Evolutionary conservation across 225 moss, liverwort and hornwort genomes (phyloP).

Genomic region (Polytrichum formosum): DNA sequence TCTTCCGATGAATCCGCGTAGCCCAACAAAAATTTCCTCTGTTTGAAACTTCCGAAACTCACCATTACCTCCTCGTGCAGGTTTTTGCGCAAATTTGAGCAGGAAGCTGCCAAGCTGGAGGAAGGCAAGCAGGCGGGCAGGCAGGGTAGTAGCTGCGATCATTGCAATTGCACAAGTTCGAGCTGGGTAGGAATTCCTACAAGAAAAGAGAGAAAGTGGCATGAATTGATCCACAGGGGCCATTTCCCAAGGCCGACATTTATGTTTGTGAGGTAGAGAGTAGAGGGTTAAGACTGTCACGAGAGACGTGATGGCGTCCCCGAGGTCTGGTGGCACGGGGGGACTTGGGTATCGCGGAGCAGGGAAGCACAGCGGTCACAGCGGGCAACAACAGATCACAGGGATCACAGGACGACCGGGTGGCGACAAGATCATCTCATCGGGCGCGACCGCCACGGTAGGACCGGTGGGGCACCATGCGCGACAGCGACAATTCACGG

Average conservation of each 20-base stretch:
- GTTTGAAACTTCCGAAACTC: no score
- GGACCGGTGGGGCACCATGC: slow-evolving; percentile 16
- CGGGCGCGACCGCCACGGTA: slow-evolving; percentile 28
- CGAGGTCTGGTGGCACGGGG: slow-evolving; percentile 44
- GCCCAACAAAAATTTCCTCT: no score
- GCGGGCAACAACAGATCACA: slow-evolving; percentile 26
- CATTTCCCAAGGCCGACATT: slow-evolving; percentile 14
- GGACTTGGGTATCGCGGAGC: slow-evolving; percentile 55
- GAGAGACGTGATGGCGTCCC: slow-evolving; percentile 45
- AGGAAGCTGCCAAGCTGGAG: no score
- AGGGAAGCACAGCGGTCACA: slow-evolving; percentile 32
- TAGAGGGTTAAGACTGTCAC: slow-evolving; percentile 7
- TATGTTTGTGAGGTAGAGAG: slow-evolving; percentile 11
- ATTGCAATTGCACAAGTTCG: no score
- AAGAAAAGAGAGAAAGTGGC: no score
- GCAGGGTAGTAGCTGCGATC: no score
- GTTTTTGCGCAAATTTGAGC: no score
- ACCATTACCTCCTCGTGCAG: no score
- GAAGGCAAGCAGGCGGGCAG: no score
- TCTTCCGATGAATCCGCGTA: no score
- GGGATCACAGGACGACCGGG: slow-evolving; percentile 31
- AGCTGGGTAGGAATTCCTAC: no score
- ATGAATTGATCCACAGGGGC: neutral
- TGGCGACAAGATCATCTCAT: slow-evolving; percentile 29
- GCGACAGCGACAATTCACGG: slow-evolving; percentile 48